Conservation (phyloP, 169 alveolate genomes). For the Cryptosporidium viatorum region DNA sequence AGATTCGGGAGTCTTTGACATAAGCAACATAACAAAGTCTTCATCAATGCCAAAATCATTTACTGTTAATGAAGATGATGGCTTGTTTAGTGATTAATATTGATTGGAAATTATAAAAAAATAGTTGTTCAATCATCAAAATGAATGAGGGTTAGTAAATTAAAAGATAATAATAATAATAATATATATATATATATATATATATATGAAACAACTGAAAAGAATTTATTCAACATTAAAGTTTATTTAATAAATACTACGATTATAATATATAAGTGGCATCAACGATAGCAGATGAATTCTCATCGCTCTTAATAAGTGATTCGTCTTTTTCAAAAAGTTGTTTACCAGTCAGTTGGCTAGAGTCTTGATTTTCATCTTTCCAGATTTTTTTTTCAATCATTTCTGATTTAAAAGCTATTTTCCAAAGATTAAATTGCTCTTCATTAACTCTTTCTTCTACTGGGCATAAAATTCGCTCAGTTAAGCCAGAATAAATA, state of each 20-base stretch:
- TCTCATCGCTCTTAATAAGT: conserved; percentile 42
- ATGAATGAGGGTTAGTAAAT: neutral
- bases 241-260: neutral
- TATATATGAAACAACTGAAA: neutral
- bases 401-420: conserved; percentile 47
- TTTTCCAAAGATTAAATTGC: conserved; percentile 59
- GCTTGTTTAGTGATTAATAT: neutral
- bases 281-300: neutral
- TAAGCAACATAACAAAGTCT: conserved; percentile 44
- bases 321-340: conserved; percentile 54
- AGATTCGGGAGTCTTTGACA: conserved; percentile 29
- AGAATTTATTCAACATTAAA: neutral
- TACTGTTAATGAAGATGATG: conserved; percentile 59
- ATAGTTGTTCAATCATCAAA: neutral
- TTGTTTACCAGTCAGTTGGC: conserved; percentile 55
- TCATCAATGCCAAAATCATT: conserved; percentile 38
- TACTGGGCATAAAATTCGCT: conserved; percentile 21
- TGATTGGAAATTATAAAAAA: neutral
- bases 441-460: conserved; percentile 53
- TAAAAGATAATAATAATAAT: neutral
- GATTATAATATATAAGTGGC: neutral
- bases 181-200: neutral
- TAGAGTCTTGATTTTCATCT: conserved; percentile 11
- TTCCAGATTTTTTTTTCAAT: conserved; percentile 70
- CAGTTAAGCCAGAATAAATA: conserved; percentile 24